Evolutionary conservation across 2,329 filamentous ascomycete genomes (phyloP).

Genomic region (Alternaria atra): DNA sequence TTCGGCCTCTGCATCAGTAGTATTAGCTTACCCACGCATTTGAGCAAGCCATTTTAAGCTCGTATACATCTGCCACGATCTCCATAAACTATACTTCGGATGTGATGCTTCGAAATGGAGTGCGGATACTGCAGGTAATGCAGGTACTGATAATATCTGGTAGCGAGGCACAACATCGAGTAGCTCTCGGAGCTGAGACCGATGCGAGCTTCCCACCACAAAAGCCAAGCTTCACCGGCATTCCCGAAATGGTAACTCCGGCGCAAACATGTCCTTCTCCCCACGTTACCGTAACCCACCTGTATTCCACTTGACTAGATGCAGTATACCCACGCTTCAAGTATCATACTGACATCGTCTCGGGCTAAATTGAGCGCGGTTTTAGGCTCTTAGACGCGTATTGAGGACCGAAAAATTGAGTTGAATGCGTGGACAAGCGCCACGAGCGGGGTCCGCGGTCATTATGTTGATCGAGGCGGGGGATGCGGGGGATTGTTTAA

Average conservation of each 20-base stretch:
- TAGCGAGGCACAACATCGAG: not conserved
- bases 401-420: not conserved
- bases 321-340: conserved; percentile 26
- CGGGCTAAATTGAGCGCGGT: conserved; percentile 6
- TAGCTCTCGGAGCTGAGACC: conserved; percentile 22
- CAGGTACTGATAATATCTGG: not conserved
- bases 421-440: not conserved
- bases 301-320: conserved; percentile 22
- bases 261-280: conserved; percentile 19
- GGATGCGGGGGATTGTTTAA: conserved; percentile 35
- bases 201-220: conserved; percentile 20
- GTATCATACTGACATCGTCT: conserved; percentile 4
- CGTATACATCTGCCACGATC: not conserved
- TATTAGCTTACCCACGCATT: not conserved
- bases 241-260: conserved; percentile 33
- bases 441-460: conserved; percentile 17
- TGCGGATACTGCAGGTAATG: conserved; percentile 3
- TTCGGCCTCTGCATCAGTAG: not conserved
- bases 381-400: not conserved
- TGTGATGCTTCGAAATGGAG: not conserved
- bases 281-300: conserved; percentile 2
- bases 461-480: conserved; percentile 32
- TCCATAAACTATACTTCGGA: no score
- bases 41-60: not conserved
- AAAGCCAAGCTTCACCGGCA: conserved; percentile 17